Evolutionary conservation across 768 basidiomycete genomes (phyloP).

Genomic region (Sporobolomyces roseus): DNA sequence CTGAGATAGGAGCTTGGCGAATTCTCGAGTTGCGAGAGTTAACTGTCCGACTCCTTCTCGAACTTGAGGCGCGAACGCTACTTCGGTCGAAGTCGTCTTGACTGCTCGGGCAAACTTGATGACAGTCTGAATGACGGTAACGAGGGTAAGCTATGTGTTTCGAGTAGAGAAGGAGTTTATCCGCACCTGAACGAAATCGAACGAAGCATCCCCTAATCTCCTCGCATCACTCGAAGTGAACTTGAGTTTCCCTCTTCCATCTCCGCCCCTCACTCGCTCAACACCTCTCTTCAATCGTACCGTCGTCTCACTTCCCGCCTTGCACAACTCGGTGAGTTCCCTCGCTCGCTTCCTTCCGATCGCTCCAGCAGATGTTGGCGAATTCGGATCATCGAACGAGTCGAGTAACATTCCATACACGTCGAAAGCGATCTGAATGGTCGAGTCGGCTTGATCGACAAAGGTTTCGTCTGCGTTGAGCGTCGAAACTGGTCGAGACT

Average conservation of each 20-base stretch:
- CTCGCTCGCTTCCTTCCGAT: conserved; percentile 18
- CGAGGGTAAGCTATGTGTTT: not conserved
- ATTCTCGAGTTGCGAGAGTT: conserved; percentile 40
- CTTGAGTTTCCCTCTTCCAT: conserved; percentile 25
- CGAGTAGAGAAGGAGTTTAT: not conserved
- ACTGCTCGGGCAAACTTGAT: conserved; percentile 40
- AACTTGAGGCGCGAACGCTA: conserved; percentile 36
- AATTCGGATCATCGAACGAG: conserved; percentile 28
- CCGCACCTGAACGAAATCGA: conserved; percentile 38
- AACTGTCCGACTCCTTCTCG: conserved; percentile 38
- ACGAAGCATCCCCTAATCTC: conserved; percentile 28
- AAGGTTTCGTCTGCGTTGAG: conserved; percentile 38
- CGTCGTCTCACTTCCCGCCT: conserved; percentile 32
- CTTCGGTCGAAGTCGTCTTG: conserved; percentile 33
- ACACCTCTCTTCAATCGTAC: conserved; percentile 17
- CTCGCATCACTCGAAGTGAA: conserved; percentile 28
- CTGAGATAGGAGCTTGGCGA: conserved; percentile 28
- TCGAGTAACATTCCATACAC: conserved; percentile 42
- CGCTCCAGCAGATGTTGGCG: conserved; percentile 13
- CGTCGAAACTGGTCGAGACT: conserved; percentile 33
- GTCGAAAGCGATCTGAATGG: conserved; percentile 32
- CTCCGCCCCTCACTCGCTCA: conserved; percentile 26
- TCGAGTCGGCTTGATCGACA: conserved; percentile 37
- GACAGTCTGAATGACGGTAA: conserved; percentile 30
- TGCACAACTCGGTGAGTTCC: conserved; percentile 37